Evolutionary conservation across 1,284 basidiomycete species (phyloP), one percentile per base, ranked within the genome.

Genomic region (Ustilago xerochloae): DNA sequence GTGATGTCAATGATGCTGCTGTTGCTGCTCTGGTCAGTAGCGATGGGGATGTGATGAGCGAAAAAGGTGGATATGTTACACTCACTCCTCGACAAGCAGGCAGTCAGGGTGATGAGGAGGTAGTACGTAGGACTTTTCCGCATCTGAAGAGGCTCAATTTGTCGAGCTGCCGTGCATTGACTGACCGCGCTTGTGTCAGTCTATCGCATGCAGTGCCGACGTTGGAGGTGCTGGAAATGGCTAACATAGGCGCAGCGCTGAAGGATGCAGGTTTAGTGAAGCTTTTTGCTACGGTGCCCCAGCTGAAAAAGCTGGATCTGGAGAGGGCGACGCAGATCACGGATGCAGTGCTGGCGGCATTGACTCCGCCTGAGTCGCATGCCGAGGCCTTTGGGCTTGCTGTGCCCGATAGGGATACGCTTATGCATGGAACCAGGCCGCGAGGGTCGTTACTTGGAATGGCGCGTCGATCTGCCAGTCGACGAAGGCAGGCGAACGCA

Each of bases 191-290:
- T 3, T 91, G 92, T 78, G 87, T 89, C 6, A 89, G 91, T 77
- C 86, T 97, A 24, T 90, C 91, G 6, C 85, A 90, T 79, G 87
- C 89, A 10, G 87, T 94, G 7, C 93, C 94, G 0, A 82, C 87
- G 50, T 87, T 97, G n/a, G 90, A 92, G 80, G 88, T 90, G 54
- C 86, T 97, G 35, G 94, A 97, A 85, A 84, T 96, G 61, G 92
- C 91, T 1, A 90, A 90, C 7, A 89, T 93, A 15, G 69, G 74
- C 8, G 24, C 61, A 20, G 57, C 33, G 20, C 15, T 66, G 33
- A 88, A 87, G 64, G 90, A 92, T 65, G 88, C 88, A 2, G 92
- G 92, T 3, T 84, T 97, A 9, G 86, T 92, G n/a, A 87, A 87
- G 43, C 87, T 97, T 18, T 85, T 97, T 35, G 84, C 86, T 45